These are phyloP conservation scores for Dalbergia oliveri DNA, from an alignment of 306 rosid genomes.

Conservation along the genomic window DNA sequence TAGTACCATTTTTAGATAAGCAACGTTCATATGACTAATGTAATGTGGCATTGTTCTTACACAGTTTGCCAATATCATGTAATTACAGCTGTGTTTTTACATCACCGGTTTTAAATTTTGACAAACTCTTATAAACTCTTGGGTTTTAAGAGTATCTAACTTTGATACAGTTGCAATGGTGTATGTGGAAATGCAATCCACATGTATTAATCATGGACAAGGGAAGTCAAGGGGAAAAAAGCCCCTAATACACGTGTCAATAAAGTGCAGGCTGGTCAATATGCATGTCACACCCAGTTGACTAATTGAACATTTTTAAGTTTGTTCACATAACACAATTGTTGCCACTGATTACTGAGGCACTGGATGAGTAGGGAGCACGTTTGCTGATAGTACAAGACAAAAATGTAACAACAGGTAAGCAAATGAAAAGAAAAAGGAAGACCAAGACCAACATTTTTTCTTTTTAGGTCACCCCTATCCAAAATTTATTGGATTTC, in stretches of 20 bases:
- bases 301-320: constrained; percentile 9
- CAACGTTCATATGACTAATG: not conserved
- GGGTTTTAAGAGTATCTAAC: not conserved
- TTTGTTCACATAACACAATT: constrained; percentile 28
- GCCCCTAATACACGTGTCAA: not conserved
- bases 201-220: not conserved
- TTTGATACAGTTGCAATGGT: not conserved
- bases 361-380: constrained; percentile 29
- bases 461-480: too few relatives aligned
- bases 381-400: not conserved
- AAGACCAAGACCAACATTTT: too few relatives aligned
- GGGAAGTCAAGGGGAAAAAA: not conserved
- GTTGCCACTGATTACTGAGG: constrained; percentile 45
- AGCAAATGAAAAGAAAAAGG: not conserved
- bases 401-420: not conserved
- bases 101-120: too few relatives aligned
- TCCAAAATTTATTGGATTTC: too few relatives aligned
- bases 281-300: constrained; percentile 29
- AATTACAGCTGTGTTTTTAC: too few relatives aligned
- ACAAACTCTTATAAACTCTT: too few relatives aligned
- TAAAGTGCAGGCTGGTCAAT: not conserved
- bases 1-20: not conserved
- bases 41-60: too few relatives aligned
- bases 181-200: too few relatives aligned
- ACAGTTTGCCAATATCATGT: too few relatives aligned